phyloP scores from a whole-genome alignment of 1,139 yeast genomes.

The Ogataea hybrid region DNA sequence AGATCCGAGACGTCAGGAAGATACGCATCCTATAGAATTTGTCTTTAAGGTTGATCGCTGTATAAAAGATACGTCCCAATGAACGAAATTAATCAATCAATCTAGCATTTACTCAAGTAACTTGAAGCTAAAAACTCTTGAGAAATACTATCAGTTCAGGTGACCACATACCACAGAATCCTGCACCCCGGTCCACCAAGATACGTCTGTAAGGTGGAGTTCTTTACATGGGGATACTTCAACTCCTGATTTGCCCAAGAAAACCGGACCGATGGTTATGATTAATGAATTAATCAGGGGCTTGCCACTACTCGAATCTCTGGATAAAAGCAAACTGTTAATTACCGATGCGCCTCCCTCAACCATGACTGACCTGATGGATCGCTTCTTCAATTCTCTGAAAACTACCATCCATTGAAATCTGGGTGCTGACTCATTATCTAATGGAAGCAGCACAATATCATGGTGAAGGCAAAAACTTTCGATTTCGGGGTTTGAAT shows the following conservation, averaged over 20 bases:
- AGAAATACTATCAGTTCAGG: slow-evolving; percentile 6
- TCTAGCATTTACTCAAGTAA: too few species aligned
- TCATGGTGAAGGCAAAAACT: slow-evolving; percentile 13
- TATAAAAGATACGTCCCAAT: background rate
- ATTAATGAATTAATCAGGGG: slow-evolving; percentile 58
- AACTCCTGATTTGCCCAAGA: slow-evolving; percentile 72
- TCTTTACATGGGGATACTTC: slow-evolving; percentile 56
- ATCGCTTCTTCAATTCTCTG: slow-evolving; percentile 36
- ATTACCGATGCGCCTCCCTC: slow-evolving; percentile 93
- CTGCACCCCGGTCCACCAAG: slow-evolving; percentile 80
- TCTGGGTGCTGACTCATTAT: slow-evolving; percentile 26
- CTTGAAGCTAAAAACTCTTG: background rate
- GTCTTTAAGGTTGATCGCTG: too few species aligned
- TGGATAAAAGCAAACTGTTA: slow-evolving; percentile 49
- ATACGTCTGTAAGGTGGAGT: slow-evolving; percentile 42
- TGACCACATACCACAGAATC: slow-evolving; percentile 62
- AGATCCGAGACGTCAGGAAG: too few species aligned
- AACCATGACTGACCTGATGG: slow-evolving; percentile 72
- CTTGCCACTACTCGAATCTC: slow-evolving; percentile 17
- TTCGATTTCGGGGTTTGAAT: slow-evolving; percentile 1
- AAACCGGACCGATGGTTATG: slow-evolving; percentile 82
- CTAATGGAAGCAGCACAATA: slow-evolving; percentile 16
- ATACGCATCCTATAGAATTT: too few species aligned
- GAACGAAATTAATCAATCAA: background rate
- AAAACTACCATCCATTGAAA: slow-evolving; percentile 56